These are phyloP conservation scores for Leishmania tarentolae DNA, from an alignment of 208 protist species.

Conservation along the genomic window DNA sequence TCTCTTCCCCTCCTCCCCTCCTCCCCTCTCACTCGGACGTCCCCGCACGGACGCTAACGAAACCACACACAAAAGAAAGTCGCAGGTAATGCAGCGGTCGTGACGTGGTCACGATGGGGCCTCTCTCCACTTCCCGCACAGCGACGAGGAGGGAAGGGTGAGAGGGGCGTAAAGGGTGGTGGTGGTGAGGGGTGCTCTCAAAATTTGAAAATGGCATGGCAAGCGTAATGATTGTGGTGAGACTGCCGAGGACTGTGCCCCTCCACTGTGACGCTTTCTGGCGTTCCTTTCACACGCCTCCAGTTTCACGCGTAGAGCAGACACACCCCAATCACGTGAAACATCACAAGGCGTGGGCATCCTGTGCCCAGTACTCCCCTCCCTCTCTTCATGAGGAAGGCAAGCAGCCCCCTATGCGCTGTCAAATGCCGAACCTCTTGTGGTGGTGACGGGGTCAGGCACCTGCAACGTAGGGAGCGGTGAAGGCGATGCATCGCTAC, in stretches of 20 bases:
- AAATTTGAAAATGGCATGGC: neutral
- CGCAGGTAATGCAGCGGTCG: neutral
- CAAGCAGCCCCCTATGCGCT: neutral
- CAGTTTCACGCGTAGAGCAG: neutral
- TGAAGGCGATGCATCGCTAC: neutral
- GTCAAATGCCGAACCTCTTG: neutral
- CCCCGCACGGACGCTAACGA: neutral
- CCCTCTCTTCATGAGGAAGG: neutral
- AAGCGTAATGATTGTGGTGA: neutral
- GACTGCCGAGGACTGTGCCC: neutral
- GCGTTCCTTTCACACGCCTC: neutral
- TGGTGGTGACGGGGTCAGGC: neutral
- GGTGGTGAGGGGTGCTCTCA: neutral
- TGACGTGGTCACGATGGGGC: no score
- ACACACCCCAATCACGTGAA: neutral
- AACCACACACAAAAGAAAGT: neutral
- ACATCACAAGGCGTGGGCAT: neutral
- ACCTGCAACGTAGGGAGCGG: neutral
- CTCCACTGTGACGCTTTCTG: neutral
- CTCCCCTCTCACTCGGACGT: neutral
- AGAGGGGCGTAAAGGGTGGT: neutral
- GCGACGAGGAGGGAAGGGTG: neutral
- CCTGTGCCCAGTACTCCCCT: no score
- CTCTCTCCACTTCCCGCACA: neutral
- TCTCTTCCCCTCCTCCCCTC: neutral